Base-by-base conservation (phyloP, 2,329 filamentous ascomycete species). In the Graphilbum sp. region DNA sequence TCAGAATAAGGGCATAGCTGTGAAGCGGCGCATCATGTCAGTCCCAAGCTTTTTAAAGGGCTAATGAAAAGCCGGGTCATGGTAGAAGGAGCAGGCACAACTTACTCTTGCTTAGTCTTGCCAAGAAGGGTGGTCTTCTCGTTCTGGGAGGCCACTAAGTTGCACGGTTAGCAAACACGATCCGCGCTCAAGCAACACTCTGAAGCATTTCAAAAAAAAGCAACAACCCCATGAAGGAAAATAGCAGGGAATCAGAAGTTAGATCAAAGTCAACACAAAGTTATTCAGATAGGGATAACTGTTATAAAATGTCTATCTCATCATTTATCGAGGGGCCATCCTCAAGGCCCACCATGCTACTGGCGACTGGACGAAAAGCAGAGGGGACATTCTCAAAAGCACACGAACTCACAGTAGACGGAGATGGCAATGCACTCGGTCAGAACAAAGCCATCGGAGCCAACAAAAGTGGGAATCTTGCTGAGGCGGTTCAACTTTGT, bases 281-380 rank as follows among this genome's bases (percentile, higher is more conserved):
- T 52, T 45, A 57, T 92, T 95, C 83, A 90, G 88, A 82, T 84
- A 95, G 88, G 88, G 85, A 93, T 93, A 93, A 93, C 85, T 90
- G 80, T 69, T 78, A 70, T 73, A 70, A 67, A 66, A 69, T 69
- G 65, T 80, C 78, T 69, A 63, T 50, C 73, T 88, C 84, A 82
- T 85, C 71, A 76, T 64, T 37, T 32, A n/a, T 3, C 23, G 18
- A 24, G 21, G 10, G 11, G 17, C 27, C 27, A 29, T n/a, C n/a
- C n/a, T n/a, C n/a, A n/a, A n/a, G n/a, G n/a, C n/a, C n/a, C n/a
- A n/a, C 29, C 13, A 8, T 10, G 7, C 16, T 32, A 7, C 30
- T 7, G 16, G 18, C 32, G 6, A 8, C 9, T 33, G 16, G 32
- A 18, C 32, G 19, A 9, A 31, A 19, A 11, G 16, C 27, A 32